Conservation (phyloP, 306 rosid genomes). For the Quercus wislizeni region DNA sequence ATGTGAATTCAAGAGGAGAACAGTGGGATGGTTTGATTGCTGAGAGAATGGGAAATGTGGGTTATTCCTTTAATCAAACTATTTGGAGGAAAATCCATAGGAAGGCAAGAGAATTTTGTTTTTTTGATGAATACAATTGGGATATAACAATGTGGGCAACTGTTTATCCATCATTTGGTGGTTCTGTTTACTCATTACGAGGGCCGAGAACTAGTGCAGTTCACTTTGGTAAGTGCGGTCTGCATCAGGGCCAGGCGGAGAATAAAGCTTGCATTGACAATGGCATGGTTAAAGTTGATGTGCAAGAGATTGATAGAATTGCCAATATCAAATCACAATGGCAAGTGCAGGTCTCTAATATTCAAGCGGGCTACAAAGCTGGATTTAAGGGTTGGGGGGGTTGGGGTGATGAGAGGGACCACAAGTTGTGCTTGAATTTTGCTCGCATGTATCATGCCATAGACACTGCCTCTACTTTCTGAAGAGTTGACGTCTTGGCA, state of each 20-base stretch:
- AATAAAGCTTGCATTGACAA: constrained; percentile 64
- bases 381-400: constrained; percentile 99
- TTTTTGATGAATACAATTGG: constrained; percentile 96
- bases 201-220: constrained; percentile 88
- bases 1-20: constrained; percentile 92
- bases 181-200: constrained; percentile 76
- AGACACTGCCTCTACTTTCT: constrained; percentile 25
- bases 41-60: constrained; percentile 95
- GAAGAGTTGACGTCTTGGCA: constrained; percentile 20
- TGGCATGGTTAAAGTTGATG: constrained; percentile 54
- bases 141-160: constrained; percentile 99
- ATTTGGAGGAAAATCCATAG: constrained; percentile 89
- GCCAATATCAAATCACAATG: constrained; percentile 67
- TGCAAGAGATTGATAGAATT: constrained; percentile 57
- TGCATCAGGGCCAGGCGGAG: constrained; percentile 96
- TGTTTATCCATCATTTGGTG: constrained; percentile 91
- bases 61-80: constrained; percentile 78
- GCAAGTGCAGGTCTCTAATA: constrained; percentile 51
- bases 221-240: constrained; percentile 94
- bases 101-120: constrained; percentile 71
- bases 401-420: constrained; percentile 94
- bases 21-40: constrained; percentile 64
- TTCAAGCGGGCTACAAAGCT: constrained; percentile 86
- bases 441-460: constrained; percentile 60
- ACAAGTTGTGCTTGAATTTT: constrained; percentile 68